A percentile compares a stretch with the other conserved stretches of the same genome.
phyloP scores from a whole-genome alignment of 805 yeast genomes.

The Ogataea dorogensis region DNA sequence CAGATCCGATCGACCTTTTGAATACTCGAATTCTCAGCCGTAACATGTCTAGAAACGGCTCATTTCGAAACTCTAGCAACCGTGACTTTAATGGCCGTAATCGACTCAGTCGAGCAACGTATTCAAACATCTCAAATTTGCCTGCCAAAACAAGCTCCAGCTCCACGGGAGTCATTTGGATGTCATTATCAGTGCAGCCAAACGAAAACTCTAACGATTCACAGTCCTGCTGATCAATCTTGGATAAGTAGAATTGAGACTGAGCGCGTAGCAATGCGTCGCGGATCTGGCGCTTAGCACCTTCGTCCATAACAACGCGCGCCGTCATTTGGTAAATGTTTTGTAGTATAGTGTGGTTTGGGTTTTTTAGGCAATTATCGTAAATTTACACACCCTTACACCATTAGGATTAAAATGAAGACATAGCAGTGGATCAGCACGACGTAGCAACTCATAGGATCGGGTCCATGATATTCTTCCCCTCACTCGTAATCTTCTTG shows the following conservation, averaged over 20 bases:
- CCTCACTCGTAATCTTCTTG: slow-evolving; percentile 51
- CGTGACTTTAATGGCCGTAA: slow-evolving; percentile 8
- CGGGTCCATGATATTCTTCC: slow-evolving; percentile 41
- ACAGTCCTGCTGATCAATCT: slow-evolving; percentile 8
- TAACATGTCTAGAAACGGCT: slow-evolving; percentile 5
- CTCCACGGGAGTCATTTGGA: slow-evolving; percentile 16
- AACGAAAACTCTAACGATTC: slow-evolving; percentile 5
- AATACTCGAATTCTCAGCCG: slow-evolving; percentile 6
- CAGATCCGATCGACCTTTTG: background rate
- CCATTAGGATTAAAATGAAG: too few species aligned
- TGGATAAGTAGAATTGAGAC: slow-evolving; percentile 10
- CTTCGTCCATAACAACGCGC: slow-evolving; percentile 12
- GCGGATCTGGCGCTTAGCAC: slow-evolving; percentile 4
- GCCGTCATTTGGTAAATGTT: slow-evolving; percentile 8
- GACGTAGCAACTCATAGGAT: slow-evolving; percentile 22
- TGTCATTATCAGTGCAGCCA: background rate
- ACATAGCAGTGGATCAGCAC: slow-evolving; percentile 7
- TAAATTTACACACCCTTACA: slow-evolving; percentile 4
- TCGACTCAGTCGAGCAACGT: slow-evolving; percentile 8
- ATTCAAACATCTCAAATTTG: slow-evolving; percentile 12
- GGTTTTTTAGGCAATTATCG: background rate
- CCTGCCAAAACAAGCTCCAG: slow-evolving; percentile 10
- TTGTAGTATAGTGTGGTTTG: background rate
- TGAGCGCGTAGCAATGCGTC: slow-evolving; percentile 11
- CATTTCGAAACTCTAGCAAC: slow-evolving; percentile 8